phyloP scores from a whole-genome alignment of 1,284 basidiomycete genomes.

The Ceratobasidium sp. region DNA sequence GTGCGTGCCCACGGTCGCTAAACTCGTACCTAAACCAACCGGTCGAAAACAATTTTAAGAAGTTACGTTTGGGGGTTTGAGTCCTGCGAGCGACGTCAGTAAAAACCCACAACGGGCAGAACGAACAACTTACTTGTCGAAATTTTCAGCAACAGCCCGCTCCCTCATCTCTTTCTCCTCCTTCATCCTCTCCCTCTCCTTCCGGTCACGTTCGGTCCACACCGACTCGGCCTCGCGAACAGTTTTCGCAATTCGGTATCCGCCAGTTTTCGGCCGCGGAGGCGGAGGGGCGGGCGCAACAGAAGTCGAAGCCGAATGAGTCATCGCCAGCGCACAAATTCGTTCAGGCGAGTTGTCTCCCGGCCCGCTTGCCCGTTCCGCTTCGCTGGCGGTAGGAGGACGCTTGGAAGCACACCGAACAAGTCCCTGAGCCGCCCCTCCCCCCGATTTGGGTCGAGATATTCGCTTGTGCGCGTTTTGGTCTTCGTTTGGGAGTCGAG shows the following conservation, averaged over 20 bases:
- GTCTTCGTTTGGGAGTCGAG: background rate
- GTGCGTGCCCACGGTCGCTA: no score
- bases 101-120: no score
- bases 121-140: no score
- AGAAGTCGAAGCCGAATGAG: conserved; percentile 5
- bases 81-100: no score
- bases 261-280: background rate
- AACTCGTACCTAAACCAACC: no score
- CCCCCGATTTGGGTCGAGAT: conserved; percentile 22
- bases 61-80: no score
- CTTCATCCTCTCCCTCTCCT: conserved; percentile 2
- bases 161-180: conserved; percentile 26
- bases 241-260: conserved; percentile 21
- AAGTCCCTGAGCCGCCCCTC: conserved; percentile 15
- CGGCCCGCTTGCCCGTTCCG: no score
- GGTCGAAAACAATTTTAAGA: no score
- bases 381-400: no score
- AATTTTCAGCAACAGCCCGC: no score
- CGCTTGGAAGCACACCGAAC: background rate
- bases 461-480: conserved; percentile 1
- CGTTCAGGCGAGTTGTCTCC: background rate
- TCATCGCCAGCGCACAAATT: conserved; percentile 21
- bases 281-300: background rate
- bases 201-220: conserved; percentile 12
- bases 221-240: conserved; percentile 24